Percentiles rank a stretch among this genome's conserved stretches.
Conservation (phyloP, 345 rosid species). For the Brassica nigra region DNA sequence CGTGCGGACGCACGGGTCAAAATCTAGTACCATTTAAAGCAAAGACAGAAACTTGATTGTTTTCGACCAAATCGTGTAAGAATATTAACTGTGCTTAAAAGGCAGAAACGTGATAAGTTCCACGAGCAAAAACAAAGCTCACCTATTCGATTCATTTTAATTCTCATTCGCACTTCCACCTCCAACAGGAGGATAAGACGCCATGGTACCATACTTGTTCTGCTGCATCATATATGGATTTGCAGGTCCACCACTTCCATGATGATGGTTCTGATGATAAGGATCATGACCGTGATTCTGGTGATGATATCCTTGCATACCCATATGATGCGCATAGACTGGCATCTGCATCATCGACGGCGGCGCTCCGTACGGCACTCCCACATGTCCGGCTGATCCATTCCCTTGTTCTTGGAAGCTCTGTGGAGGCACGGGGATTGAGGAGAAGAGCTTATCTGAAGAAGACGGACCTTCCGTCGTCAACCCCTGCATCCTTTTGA, state of each 20-base stretch:
- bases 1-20: too few relatives aligned
- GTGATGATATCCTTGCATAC: constrained; percentile 56
- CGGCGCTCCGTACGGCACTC: constrained; percentile 54
- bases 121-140: constrained; percentile 31
- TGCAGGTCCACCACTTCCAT: constrained; percentile 44
- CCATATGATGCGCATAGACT: constrained; percentile 62
- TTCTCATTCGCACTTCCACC: constrained; percentile 62
- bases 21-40: constrained; percentile 21
- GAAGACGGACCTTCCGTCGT: constrained; percentile 62
- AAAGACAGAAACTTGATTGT: constrained; percentile 23
- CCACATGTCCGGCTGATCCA: constrained; percentile 45
- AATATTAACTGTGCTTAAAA: constrained; percentile 28
- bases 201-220: constrained; percentile 58
- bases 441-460: constrained; percentile 77
- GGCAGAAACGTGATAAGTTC: constrained; percentile 28
- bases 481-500: constrained; percentile 87
- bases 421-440: constrained; percentile 73
- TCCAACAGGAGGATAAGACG: constrained; percentile 56
- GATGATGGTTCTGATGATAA: constrained; percentile 28
- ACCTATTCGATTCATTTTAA: constrained; percentile 24
- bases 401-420: constrained; percentile 49
- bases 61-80: constrained; percentile 31
- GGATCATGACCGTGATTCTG: constrained; percentile 35
- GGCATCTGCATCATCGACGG: constrained; percentile 63
- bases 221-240: constrained; percentile 65